Evolutionary conservation across 2,329 filamentous ascomycete species (phyloP), one percentile per base, ranked within the genome.

Genomic region (Hymenoscyphus scutula): DNA sequence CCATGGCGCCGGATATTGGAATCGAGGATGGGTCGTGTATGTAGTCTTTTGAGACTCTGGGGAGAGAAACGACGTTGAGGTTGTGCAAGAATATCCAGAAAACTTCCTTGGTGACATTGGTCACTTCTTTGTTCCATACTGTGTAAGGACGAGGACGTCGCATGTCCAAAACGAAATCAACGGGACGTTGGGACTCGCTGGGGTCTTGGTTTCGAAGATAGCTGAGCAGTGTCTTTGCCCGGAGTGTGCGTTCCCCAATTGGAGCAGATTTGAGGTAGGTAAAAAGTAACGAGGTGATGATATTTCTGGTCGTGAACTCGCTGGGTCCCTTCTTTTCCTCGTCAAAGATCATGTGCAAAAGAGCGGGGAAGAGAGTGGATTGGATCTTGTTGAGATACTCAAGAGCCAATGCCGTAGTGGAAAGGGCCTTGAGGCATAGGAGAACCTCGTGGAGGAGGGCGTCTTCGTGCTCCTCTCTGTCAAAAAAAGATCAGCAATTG

Each of bases 71-170:
- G 54, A 97, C 88, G 71, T 98, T 98, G 62, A 96, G 81, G 69
- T 96, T 90, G 76, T 98, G 94, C 60, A 98, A 82, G 78, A 98
- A 99, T 74, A 98, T 98, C 94, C 94, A 99, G 75, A 99, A 99
- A 30, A 98, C 94, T 75, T 99, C 94, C 76, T 97, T 97, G 51
- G 93, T 97, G 56, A 98, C 94, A 70, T 90, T 93, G 64, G 89
- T 88, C 19, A 94, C 87, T 77, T 99, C 95, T 76, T 93, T 95
- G 77, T 89, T 92, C 94, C 94, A 99, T 2, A 96, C 85, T 37
- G 92, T 89, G 76, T 97, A 99, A 0, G 94, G 94, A 0, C 94
- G 85, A 57, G 92, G 86, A 38, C 89, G 87, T 69, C 90, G 89
- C 87, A 98, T 98, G 64, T 93, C 90, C 25, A 94, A 79, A 55